Evolutionary conservation across 2,329 filamentous ascomycete genomes (phyloP), one percentile per base, ranked within the genome.

Genomic region (Huntiella moniliformis): DNA sequence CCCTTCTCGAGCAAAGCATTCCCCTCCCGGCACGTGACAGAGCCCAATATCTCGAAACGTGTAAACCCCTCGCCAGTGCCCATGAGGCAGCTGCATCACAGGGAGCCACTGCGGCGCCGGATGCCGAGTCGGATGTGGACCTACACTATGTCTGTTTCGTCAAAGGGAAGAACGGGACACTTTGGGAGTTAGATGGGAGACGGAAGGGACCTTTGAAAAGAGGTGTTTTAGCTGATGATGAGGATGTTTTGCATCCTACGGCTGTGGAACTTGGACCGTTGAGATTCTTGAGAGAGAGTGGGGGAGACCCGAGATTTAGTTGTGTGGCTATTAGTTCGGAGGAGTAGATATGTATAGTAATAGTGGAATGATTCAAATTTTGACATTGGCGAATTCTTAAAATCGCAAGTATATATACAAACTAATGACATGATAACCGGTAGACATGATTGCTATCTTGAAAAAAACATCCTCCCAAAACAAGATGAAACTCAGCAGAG

Each of bases 131-230:
- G 55, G 73, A 80, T 53, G 70, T 94, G n/a, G 88, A 95, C 57
- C 67, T 95, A 54, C 91, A 98, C 65, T 96, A 93, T 59, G 88
- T 96, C 40, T 91, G 84, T 57, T 98, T 96, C 61, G 82, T 91
- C 44, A 91, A 87, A 66, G 67, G 67, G 31, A 63, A 63, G 44
- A 76, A 82, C 58, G 79, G 79, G 46, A 71, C 59, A 10, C 55
- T 76, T 34, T 76, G 71, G 70, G 73, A 77, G 63, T 65, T 77
- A 8, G 73, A 77, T 53, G 73, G 73, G 3, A 62, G 72, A 43
- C 57, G 69, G 47, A 75, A 73, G 59, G 73, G 73, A 0, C 73
- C 73, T 5, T 62, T 77, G 28, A 57, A 63, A 36, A 59, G 71
- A 17, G 80, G 79, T 0, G 56, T 62, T 38, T 58, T 87, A 44